Conservation (phyloP, 495 filamentous ascomycete genomes). For the Sordaria brevicollis region DNA sequence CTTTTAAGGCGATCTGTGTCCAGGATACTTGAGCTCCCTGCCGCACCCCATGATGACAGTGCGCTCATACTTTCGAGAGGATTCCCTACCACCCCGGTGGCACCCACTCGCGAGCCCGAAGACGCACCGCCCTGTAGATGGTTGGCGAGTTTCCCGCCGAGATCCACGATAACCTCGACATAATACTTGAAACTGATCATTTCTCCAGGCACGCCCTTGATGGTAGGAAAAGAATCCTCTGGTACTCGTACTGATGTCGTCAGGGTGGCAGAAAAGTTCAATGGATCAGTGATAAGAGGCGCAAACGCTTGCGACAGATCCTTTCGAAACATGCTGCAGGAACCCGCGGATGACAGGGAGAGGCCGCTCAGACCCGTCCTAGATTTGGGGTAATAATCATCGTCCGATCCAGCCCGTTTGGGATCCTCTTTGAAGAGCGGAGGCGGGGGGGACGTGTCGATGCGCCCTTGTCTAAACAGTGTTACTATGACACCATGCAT, state of each 20-base stretch:
- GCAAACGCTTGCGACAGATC: conserved; percentile 81
- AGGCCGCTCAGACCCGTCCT: conserved; percentile 66
- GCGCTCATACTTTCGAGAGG: conserved; percentile 22
- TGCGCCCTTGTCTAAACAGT: conserved; percentile 80
- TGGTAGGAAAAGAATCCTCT: conserved; percentile 86
- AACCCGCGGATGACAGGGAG: conserved; percentile 69
- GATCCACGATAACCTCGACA: conserved; percentile 82
- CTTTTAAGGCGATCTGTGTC: conserved; percentile 80
- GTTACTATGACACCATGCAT: conserved; percentile 89
- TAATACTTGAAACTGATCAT: conserved; percentile 94
- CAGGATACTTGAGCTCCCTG: conserved; percentile 54
- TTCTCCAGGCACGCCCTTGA: conserved; percentile 73
- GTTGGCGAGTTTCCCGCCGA: conserved; percentile 74
- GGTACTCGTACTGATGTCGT: conserved; percentile 77
- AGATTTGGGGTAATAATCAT: conserved; percentile 56
- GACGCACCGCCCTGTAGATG: conserved; percentile 34
- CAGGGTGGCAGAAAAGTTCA: conserved; percentile 62
- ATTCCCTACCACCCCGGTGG: conserved; percentile 4
- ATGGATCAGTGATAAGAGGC: conserved; percentile 76
- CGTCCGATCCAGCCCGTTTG: conserved; percentile 56
- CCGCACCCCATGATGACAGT: conserved; percentile 41
- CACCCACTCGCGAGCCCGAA: conserved; percentile 12
- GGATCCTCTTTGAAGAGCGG: conserved; percentile 49
- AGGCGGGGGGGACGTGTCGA: conserved; percentile 68
- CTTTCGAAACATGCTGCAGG: conserved; percentile 83